A percentile compares a stretch with the other conserved stretches of the same genome.
phyloP scores from a whole-genome alignment of 2,329 filamentous ascomycete species.

The Xylaria sp. region DNA sequence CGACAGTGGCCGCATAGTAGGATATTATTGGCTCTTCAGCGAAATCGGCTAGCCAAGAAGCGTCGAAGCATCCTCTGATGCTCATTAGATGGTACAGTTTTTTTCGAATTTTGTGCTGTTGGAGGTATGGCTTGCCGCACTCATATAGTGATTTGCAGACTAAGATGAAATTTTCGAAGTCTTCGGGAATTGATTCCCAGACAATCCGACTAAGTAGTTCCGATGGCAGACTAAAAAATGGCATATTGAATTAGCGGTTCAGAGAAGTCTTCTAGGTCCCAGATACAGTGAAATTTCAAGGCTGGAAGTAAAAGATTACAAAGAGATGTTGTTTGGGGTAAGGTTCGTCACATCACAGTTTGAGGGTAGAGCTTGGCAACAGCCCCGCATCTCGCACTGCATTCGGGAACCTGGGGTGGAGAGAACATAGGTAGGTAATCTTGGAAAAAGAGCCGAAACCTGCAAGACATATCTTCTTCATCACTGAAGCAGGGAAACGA shows the following conservation, averaged over 20 bases:
- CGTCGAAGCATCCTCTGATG: background rate
- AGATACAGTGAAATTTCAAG: background rate
- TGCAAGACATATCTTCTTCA: too few relatives aligned
- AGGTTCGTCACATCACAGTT: background rate
- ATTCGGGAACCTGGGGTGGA: too few relatives aligned
- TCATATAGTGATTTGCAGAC: constrained; percentile 32
- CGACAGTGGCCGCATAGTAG: background rate
- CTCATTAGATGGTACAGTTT: background rate
- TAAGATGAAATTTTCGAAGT: constrained; percentile 35
- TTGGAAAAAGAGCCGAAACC: too few relatives aligned
- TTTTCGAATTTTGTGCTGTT: constrained; percentile 11
- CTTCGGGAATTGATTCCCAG: constrained; percentile 33
- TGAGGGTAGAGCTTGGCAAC: background rate
- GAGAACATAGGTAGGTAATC: too few relatives aligned
- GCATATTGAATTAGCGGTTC: constrained; percentile 14
- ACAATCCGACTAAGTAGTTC: constrained; percentile 33
- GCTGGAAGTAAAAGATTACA: background rate
- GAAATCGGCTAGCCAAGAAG: constrained; percentile 3
- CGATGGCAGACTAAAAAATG: constrained; percentile 25
- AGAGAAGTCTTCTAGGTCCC: background rate
- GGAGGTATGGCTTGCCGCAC: constrained; percentile 27
- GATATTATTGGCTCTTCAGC: background rate
- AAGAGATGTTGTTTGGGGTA: background rate
- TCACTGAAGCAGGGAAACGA: too few relatives aligned
- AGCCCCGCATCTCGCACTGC: too few relatives aligned